These are phyloP conservation scores for Penicillium griseofulvum DNA, from an alignment of 2,329 filamentous ascomycete genomes.

Conservation along the genomic window DNA sequence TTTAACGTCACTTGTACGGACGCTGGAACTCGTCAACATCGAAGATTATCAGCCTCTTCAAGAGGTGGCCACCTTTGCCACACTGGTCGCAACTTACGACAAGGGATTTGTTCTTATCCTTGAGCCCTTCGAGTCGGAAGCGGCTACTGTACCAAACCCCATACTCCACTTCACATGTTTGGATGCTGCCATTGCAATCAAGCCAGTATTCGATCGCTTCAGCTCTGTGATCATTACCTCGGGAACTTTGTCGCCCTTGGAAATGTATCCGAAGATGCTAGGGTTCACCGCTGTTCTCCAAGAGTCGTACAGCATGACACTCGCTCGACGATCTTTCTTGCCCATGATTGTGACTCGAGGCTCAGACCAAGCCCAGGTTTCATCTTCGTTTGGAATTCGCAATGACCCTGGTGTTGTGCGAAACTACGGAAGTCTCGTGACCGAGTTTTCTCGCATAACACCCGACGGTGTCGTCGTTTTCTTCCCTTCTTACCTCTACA, in stretches of 20 bases:
- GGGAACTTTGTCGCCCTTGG: conserved; percentile 90
- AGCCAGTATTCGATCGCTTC: conserved; percentile 95
- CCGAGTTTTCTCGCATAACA: conserved; percentile 93
- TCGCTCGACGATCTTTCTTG: conserved; percentile 89
- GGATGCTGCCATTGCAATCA: conserved; percentile 96
- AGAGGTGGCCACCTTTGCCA: conserved; percentile 96
- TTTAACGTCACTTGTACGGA: conserved; percentile 88
- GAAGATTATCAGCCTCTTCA: conserved; percentile 97
- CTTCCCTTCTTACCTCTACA: conserved; percentile 97
- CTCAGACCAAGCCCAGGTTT: conserved; percentile 88
- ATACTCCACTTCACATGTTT: conserved; percentile 96
- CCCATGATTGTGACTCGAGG: conserved; percentile 97
- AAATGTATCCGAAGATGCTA: conserved; percentile 99
- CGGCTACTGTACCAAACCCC: conserved; percentile 91
- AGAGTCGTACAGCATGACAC: conserved; percentile 95
- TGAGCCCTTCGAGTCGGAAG: conserved; percentile 96
- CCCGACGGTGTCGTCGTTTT: conserved; percentile 99
- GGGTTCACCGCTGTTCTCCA: conserved; percentile 89
- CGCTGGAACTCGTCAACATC: conserved; percentile 92
- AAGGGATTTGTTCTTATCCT: conserved; percentile 93
- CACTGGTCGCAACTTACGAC: conserved; percentile 92
- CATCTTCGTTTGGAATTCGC: conserved; percentile 89
- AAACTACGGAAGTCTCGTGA: conserved; percentile 90
- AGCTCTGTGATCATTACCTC: conserved; percentile 98
- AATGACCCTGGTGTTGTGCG: conserved; percentile 96